A percentile compares a stretch with the other conserved stretches of the same genome.
Evolutionary conservation across 306 rosid genomes (phyloP).

Genomic region (Erythrophleum fordii): DNA sequence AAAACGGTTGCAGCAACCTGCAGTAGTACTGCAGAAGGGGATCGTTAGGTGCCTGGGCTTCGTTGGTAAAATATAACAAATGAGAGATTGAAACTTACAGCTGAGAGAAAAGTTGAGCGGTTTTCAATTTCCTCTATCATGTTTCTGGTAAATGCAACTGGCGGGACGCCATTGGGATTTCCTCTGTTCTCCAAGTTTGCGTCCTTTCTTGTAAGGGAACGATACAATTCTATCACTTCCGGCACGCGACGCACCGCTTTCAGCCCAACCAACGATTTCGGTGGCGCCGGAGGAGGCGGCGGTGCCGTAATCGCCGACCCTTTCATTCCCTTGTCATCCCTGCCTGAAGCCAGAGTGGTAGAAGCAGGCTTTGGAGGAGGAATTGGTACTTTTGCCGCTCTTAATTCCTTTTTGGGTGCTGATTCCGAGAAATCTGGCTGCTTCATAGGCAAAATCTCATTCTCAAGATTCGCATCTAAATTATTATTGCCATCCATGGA

Average conservation of each 20-base stretch:
- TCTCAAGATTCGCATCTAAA: conserved; percentile 47
- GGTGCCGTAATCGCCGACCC: conserved; percentile 50
- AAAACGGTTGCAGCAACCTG: no score
- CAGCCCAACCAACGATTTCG: conserved; percentile 53
- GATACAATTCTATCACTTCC: conserved; percentile 83
- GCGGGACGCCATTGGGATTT: conserved; percentile 57
- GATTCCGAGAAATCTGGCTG: conserved; percentile 49
- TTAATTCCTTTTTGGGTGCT: conserved; percentile 46
- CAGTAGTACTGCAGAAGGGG: no score
- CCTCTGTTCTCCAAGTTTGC: conserved; percentile 56
- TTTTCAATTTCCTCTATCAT: conserved; percentile 98
- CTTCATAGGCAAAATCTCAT: conserved; percentile 42
- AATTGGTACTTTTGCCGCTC: conserved; percentile 41
- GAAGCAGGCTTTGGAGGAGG: conserved; percentile 64
- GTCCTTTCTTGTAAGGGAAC: conserved; percentile 77
- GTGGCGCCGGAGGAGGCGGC: conserved; percentile 86
- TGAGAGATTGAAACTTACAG: conserved; percentile 60
- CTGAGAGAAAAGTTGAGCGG: conserved; percentile 71
- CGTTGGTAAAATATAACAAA: no score
- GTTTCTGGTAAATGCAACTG: conserved; percentile 74
- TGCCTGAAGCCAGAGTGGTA: conserved; percentile 38
- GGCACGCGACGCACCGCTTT: conserved; percentile 89
- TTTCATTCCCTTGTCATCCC: conserved; percentile 50
- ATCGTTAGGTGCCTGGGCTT: no score
- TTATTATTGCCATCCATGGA: conserved; percentile 56